Base-by-base conservation (phyloP, 805 yeast genomes). In the Sungouiella thailandica region DNA sequence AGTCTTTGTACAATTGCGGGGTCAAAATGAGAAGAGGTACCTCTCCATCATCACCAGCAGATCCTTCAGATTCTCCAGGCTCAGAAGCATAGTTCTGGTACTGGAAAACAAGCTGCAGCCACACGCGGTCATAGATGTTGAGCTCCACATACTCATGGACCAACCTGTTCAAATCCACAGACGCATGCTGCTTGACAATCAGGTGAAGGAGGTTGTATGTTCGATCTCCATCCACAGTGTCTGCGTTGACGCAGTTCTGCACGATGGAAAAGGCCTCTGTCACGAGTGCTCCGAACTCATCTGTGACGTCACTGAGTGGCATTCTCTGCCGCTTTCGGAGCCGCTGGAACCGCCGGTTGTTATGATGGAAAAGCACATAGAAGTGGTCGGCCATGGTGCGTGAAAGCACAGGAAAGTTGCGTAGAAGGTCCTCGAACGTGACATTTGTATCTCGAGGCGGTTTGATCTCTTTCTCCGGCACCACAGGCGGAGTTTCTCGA, bases 141-240 rank as follows among this genome's bases (percentile, higher is more conserved):
- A 69, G 47, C 47, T 89, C 96, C 11, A 85, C 79, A 46, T 85
- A 85, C 35, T 76, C 77, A 46, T 78, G 81, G 2, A 87, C 65
- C 28, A 77, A 62, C 37, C 65, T 66, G 43, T 66, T 74, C 42
- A 77, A 57, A 37, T 80, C 76, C 12, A 70, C 39, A 1, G 50
- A 55, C 0, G 74, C 71, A 26, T 64, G 55, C 9, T 60, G 44
- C 4, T 46, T 33, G 3, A 62, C 44, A 5, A 65, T 52, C 23
- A 56, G 49, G 18, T 50, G 51, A 3, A 66, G 50, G 9, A 64
- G 29, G 31, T 53, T 48, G 40, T 53, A 59, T 3, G 61, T 51
- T 20, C 55, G 56, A 31, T 62, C 66, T 9, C 65, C 55, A n/a
- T 62, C 58, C 3, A 61, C 51, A 8, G 58, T 43, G 17, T 60